Conservation (phyloP, 2,329 filamentous ascomycete species). For the Fusarium pseudoanthophilum region DNA sequence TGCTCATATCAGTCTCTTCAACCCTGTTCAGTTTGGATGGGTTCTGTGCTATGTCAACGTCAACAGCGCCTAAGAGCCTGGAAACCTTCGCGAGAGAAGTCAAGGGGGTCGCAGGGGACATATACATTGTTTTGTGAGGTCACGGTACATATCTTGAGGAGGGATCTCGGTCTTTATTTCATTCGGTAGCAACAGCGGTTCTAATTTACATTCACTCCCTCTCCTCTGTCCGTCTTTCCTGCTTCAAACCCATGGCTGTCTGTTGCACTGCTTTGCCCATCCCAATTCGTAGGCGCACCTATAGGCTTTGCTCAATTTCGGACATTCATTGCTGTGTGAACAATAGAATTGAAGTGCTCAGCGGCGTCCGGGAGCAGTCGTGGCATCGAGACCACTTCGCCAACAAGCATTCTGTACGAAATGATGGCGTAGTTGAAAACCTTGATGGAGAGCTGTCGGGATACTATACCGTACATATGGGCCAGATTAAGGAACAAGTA, state of each 20-base stretch:
- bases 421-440: not conserved
- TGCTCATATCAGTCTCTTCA: not conserved
- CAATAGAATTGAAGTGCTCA: not conserved
- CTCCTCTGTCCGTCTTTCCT: no score
- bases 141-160: no score
- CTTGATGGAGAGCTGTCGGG: not conserved
- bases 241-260: no score
- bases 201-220: not conserved
- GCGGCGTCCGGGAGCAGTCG: not conserved
- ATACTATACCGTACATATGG: not conserved
- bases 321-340: no score
- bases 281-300: no score
- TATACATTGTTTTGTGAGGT: not conserved
- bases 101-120: no score
- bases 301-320: not conserved
- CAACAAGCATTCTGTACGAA: conserved; percentile 3
- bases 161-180: not conserved
- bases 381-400: not conserved
- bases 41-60: not conserved
- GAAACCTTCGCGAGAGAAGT: not conserved
- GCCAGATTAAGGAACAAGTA: conserved; percentile 4
- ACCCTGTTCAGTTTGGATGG: not conserved
- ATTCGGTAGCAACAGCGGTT: not conserved
- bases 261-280: not conserved
- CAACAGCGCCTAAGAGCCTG: not conserved